These are phyloP conservation scores for Mycena haematopus DNA, from an alignment of 768 basidiomycete species.

Conservation along the genomic window DNA sequence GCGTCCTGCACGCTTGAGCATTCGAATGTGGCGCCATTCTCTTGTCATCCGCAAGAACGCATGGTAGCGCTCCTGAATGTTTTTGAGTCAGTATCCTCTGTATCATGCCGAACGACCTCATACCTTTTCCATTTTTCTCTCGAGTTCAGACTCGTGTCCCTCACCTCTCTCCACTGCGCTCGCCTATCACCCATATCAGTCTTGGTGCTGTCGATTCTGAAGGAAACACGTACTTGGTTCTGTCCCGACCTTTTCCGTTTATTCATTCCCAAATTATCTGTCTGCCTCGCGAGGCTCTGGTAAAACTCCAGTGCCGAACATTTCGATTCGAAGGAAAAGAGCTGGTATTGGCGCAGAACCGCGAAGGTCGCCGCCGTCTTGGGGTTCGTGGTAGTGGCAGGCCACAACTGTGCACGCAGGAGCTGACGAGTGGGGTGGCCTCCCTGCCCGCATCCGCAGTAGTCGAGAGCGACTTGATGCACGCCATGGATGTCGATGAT, in stretches of 20 bases:
- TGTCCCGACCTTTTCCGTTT: too few species aligned
- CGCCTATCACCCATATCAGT: too few species aligned
- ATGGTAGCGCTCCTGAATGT: neutral
- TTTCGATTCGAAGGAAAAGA: neutral
- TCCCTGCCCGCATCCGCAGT: neutral
- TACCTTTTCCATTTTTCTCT: neutral
- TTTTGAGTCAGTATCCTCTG: neutral
- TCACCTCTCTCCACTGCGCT: too few species aligned
- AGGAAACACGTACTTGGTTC: too few species aligned
- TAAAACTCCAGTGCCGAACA: neutral
- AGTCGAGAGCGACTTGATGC: neutral
- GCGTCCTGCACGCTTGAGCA: conserved; percentile 14
- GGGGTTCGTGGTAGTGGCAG: neutral
- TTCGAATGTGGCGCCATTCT: conserved; percentile 22
- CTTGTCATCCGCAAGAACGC: conserved; percentile 6
- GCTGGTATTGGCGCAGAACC: neutral
- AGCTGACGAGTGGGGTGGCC: neutral
- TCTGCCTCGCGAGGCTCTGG: neutral
- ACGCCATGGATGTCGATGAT: neutral
- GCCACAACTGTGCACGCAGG: neutral
- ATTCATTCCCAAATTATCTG: neutral
- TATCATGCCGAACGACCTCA: too few species aligned
- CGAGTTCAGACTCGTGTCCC: too few species aligned
- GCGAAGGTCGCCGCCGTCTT: neutral
- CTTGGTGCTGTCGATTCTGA: too few species aligned